These are phyloP conservation scores for Flagelloscypha sp. DNA, from an alignment of 768 basidiomycete species.

Conservation along the genomic window DNA sequence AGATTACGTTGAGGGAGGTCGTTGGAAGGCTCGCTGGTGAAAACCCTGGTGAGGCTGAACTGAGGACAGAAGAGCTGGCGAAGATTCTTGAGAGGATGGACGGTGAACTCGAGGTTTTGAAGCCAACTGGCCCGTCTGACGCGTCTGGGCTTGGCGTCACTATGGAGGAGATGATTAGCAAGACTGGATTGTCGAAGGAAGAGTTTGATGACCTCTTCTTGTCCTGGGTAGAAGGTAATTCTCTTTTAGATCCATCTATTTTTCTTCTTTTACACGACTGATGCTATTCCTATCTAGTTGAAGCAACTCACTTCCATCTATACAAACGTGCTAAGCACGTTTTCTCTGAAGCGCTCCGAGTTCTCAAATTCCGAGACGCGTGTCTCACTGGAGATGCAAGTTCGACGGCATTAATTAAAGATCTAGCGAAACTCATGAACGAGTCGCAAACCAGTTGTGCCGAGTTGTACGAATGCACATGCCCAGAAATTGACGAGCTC, in stretches of 20 bases:
- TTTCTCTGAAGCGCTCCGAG: conserved; percentile 70
- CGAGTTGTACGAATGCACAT: conserved; percentile 68
- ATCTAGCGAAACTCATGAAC: conserved; percentile 42
- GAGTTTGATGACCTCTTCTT: conserved; percentile 63
- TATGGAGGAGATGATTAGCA: conserved; percentile 63
- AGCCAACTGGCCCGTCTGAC: conserved; percentile 27
- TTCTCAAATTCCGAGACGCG: conserved; percentile 65
- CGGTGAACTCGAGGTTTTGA: conserved; percentile 43
- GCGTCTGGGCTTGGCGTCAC: conserved; percentile 54
- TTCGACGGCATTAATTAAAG: conserved; percentile 5
- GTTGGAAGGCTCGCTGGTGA: conserved; percentile 49
- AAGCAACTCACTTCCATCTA: conserved; percentile 73
- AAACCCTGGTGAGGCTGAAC: conserved; percentile 30
- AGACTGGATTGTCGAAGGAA: conserved; percentile 46
- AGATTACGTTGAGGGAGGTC: conserved; percentile 60
- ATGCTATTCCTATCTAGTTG: conserved; percentile 37
- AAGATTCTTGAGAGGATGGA: conserved; percentile 39
- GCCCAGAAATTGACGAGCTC: conserved; percentile 68
- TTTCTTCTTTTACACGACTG: conserved; percentile 5
- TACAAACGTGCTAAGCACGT: conserved; percentile 81
- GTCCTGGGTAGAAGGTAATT: conserved; percentile 71
- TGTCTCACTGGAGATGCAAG: conserved; percentile 40
- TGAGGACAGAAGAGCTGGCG: conserved; percentile 37
- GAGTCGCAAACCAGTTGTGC: conserved; percentile 68
- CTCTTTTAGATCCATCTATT: neutral